Evolutionary conservation across 1,139 yeast species (phyloP), one percentile per base, ranked within the genome.

Genomic region (Suhomyces yuchorum): DNA sequence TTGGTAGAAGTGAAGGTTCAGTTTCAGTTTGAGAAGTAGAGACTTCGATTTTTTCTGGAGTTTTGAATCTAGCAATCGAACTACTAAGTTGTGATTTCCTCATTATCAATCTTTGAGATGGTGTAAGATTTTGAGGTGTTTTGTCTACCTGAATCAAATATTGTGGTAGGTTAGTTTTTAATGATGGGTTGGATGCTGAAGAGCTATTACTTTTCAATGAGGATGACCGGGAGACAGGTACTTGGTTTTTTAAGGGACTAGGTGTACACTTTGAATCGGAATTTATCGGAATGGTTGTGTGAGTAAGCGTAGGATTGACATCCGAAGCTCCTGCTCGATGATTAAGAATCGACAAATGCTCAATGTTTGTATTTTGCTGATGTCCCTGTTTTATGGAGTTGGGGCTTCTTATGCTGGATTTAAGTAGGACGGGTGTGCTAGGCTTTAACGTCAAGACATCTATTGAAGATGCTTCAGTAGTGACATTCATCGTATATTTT

Each of bases 71-170:
- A 9, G 63, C 53, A 32, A 62, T 68, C 39, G 63, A 57, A 38
- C 55, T 55, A 46, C 53, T 65, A 33, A 66, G 50, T 51, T 62
- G 69, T 20, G 60, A 58, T 50, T 70, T 73, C 37, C 73, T 62
- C 40, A 71, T 49, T 49, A 67, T 65, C 42, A 73, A 61, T 19
- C 74, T 58, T 51, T 73, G 78, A 2, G 75, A 71, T 0, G 78
- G 75, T 0, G 78, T 71, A 38, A 73, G 51, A 46, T 67, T 54
- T 28, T 47, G 58, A 33, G 68, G 73, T 2, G 70, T 64, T 44
- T 58, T 63, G 38, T 63, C 59, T 5, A 67, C 56, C 43, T 54
- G 62, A 5, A 66, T 62, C 18, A 64, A 50, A 44, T 56, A 66
- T 38, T 57, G 57, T 18, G 61, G 47, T 18, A 53, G 42, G 9